Percentiles rank a stretch among this genome's conserved stretches.
Conservation (phyloP, 192 early-diverging fungal genomes). For the Coemansia sp. region DNA sequence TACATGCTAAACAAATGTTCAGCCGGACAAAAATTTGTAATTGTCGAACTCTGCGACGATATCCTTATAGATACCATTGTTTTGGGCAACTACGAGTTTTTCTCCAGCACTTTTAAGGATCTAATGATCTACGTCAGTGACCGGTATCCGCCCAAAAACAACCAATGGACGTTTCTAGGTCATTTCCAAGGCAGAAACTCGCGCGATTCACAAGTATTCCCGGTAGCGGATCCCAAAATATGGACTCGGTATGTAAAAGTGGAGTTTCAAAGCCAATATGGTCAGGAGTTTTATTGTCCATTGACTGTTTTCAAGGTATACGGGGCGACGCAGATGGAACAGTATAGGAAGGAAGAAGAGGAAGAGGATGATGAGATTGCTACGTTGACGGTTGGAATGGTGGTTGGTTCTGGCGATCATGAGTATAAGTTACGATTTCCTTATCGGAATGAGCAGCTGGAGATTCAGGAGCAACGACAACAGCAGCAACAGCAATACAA, state of each 20-base stretch:
- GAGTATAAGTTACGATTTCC: conserved; percentile 35
- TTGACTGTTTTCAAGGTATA: conserved; percentile 82
- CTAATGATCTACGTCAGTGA: conserved; percentile 76
- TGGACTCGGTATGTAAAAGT: conserved; percentile 87
- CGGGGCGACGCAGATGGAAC: conserved; percentile 92
- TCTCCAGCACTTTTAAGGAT: conserved; percentile 90
- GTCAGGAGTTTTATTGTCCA: conserved; percentile 92
- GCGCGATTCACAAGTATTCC: conserved; percentile 86
- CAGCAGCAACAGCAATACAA: conserved; percentile 8
- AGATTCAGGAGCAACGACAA: conserved; percentile 13
- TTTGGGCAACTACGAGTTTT: conserved; percentile 96
- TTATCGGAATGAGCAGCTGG: conserved; percentile 11
- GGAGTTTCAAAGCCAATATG: conserved; percentile 87
- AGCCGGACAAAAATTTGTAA: conserved; percentile 72
- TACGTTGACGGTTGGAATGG: conserved; percentile 33
- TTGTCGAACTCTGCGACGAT: conserved; percentile 93
- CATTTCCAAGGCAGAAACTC: conserved; percentile 84
- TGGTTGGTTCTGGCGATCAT: conserved; percentile 24
- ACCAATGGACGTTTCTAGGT: conserved; percentile 79
- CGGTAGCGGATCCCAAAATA: conserved; percentile 66
- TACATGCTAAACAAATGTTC: conserved; percentile 95
- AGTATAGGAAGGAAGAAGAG: conserved; percentile 65
- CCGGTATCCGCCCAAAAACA: conserved; percentile 71
- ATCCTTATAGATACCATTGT: conserved; percentile 88
- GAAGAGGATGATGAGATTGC: conserved; percentile 42